Base-by-base conservation (phyloP, 768 basidiomycete species). In the Stropharia rugosoannulata region DNA sequence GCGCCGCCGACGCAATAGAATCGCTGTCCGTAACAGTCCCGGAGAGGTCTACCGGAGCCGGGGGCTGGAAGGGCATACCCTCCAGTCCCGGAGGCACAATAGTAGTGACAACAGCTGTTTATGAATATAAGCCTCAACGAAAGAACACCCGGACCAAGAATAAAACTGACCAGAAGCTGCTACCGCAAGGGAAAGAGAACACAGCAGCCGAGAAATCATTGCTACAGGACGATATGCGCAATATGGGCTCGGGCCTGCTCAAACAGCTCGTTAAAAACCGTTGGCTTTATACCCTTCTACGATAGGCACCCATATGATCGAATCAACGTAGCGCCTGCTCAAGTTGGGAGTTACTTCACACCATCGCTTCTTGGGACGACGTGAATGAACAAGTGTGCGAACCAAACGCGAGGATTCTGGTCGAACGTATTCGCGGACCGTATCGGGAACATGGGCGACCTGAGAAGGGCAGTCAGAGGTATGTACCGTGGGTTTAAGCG, bases 151-250 rank as follows among this genome's bases (percentile, higher is more conserved):
- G 18, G 6, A 7, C 22, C 11, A 25, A 46, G 10, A 15, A 29
- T 46, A n/a, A 45, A 15, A 45, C 52, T 3, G 19, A 48, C 54
- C 54, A 48, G 54, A 55, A 6, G 47, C 45, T 16, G 45, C 39
- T 2, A 36, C 25, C 6, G 54, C 54, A 37, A 55, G 36, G 43
- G 54, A 41, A 10, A 55, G 38, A 3, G 36, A 40, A 22, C 41
- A 32, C 4, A 52, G 42, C 25, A 52, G 15, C 12, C 35, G 32
- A 11, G 51, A 52, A 35, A 52, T n/a, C 51, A 52, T 52, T n/a
- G 16, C 15, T 18, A 16, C 19, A 10, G 19, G 12, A 42, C 9
- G 29, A 42, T 1, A 22, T 22, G 22, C 22, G 22, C n/a, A 11
- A 44, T 18, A 16, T 15, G 16, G 19, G 35, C 32, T 11, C n/a